These are phyloP conservation scores for Salix dunnii DNA, from an alignment of 345 rosid genomes.

Conservation along the genomic window DNA sequence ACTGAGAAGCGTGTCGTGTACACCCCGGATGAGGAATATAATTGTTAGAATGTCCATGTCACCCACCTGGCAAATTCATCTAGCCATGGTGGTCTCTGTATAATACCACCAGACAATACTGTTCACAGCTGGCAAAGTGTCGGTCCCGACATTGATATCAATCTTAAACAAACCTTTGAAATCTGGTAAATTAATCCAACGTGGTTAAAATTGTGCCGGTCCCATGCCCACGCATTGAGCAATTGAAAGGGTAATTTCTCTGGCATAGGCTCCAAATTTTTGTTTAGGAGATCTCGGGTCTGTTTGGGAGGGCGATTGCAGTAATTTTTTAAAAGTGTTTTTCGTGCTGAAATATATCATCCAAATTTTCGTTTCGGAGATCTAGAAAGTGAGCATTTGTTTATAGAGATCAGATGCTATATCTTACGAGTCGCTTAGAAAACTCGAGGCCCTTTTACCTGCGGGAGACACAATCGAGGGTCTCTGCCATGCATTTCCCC, in stretches of 20 bases:
- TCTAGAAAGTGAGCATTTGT: background rate
- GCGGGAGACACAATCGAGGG: background rate
- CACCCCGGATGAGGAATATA: background rate
- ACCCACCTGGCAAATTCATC: background rate
- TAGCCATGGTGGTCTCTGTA: background rate
- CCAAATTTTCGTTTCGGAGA: no score
- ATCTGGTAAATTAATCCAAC: background rate
- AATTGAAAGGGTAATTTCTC: no score
- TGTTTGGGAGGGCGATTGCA: no score
- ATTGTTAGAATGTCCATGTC: background rate
- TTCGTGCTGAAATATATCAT: no score
- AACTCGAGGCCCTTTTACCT: background rate
- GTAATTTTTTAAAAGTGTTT: no score
- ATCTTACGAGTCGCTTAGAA: background rate
- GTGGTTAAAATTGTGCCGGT: background rate
- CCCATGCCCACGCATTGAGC: background rate
- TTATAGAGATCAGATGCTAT: background rate
- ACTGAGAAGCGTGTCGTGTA: background rate
- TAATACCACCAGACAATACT: background rate
- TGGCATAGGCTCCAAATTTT: no score
- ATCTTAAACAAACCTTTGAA: background rate
- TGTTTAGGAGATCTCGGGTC: no score
- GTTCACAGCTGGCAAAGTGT: constrained; percentile 4
- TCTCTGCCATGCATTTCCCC: background rate
- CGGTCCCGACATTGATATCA: background rate